Conservation (phyloP, 2,329 filamentous ascomycete species). For the Microdochium nivale region DNA sequence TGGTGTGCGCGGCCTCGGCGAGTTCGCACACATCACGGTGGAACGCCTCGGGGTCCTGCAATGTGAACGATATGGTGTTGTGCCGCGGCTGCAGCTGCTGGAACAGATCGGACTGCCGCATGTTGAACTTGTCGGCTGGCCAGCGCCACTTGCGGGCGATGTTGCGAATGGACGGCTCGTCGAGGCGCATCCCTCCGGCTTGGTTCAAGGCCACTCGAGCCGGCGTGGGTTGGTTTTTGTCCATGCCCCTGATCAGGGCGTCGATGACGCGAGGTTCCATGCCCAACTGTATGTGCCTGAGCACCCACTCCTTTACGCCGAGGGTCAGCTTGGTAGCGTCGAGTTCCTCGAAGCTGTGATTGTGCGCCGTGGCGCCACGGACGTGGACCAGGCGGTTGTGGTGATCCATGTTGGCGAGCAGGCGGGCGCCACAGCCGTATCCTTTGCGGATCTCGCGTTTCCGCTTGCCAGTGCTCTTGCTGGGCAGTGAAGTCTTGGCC, state of each 20-base stretch:
- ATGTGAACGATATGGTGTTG: conserved; percentile 3
- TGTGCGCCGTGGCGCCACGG: conserved; percentile 1
- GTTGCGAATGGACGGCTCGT: conserved; percentile 5
- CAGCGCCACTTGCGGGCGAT: conserved; percentile 4
- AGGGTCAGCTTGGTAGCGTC: conserved; percentile 3
- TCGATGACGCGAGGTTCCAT: conserved; percentile 4
- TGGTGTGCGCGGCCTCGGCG: background rate
- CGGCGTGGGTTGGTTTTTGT: background rate
- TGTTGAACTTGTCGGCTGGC: conserved; percentile 3
- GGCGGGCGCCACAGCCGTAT: conserved; percentile 1
- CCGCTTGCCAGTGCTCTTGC: conserved; percentile 3
- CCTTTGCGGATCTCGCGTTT: conserved; percentile 3
- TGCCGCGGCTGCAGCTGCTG: conserved; percentile 2
- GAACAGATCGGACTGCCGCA: conserved; percentile 3
- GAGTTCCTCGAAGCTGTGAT: conserved; percentile 2
- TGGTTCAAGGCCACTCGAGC: conserved; percentile 1
- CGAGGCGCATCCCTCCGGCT: conserved; percentile 1
- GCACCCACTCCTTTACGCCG: conserved; percentile 2
- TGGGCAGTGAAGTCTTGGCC: background rate
- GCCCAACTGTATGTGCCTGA: conserved; percentile 2
- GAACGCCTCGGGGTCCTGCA: conserved; percentile 1
- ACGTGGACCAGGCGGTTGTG: background rate
- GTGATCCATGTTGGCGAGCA: conserved; percentile 1
- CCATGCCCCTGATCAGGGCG: conserved; percentile 1
- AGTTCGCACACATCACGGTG: conserved; percentile 4